Conservation (phyloP, 495 filamentous ascomycete species). For the Tuber indicum region DNA sequence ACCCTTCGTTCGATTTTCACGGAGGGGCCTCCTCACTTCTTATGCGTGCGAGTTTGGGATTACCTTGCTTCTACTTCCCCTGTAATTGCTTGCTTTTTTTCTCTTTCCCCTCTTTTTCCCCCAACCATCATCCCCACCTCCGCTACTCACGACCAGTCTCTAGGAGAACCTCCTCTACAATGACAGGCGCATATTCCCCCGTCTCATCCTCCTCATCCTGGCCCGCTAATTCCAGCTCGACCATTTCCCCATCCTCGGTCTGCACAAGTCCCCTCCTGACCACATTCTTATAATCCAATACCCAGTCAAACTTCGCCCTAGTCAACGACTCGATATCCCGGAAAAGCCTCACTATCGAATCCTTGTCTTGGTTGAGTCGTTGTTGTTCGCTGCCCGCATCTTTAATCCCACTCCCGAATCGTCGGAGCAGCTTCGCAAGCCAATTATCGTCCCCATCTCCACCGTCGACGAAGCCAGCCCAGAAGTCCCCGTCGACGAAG, state of each 20-base stretch:
- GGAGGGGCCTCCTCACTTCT: background rate
- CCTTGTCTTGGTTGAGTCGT: conserved; percentile 47
- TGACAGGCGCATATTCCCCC: conserved; percentile 76
- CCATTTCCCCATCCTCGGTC: conserved; percentile 69
- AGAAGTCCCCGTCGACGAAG: conserved; percentile 60
- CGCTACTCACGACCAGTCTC: background rate
- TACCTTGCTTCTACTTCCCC: background rate
- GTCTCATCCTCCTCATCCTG: conserved; percentile 75
- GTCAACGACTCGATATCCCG: conserved; percentile 54
- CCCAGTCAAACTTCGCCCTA: conserved; percentile 58
- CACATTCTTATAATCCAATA: conserved; percentile 52
- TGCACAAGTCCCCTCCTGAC: conserved; percentile 60
- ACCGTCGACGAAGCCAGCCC: conserved; percentile 52
- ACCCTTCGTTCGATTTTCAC: background rate
- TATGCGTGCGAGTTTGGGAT: background rate
- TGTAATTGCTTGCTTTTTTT: background rate
- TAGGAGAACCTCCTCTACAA: conserved; percentile 54
- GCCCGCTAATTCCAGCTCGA: conserved; percentile 68
- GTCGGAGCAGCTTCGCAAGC: conserved; percentile 51
- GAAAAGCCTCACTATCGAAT: conserved; percentile 37
- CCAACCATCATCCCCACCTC: background rate
- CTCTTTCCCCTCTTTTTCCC: background rate
- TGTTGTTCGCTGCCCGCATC: conserved; percentile 43
- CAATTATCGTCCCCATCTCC: conserved; percentile 52
- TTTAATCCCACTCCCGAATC: conserved; percentile 49